Conservation (phyloP, 805 yeast genomes). For the Wickerhamiella shivajii region DNA sequence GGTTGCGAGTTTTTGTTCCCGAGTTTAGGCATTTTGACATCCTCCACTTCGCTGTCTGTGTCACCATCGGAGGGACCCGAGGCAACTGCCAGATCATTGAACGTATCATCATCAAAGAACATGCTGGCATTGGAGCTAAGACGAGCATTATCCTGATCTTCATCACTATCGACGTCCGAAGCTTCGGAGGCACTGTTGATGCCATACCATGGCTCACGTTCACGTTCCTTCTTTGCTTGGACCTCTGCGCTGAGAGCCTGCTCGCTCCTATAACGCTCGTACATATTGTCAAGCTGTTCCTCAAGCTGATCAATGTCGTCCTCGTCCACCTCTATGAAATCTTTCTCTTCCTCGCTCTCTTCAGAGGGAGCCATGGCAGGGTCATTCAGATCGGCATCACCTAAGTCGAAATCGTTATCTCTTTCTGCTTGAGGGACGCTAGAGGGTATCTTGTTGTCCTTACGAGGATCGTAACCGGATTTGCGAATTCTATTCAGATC, state of each 20-base stretch:
- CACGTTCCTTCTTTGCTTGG: conserved; percentile 37
- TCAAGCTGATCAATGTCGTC: conserved; percentile 47
- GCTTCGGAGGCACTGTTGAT: conserved; percentile 23
- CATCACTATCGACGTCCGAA: conserved; percentile 15
- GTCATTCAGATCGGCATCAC: conserved; percentile 16
- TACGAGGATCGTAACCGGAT: conserved; percentile 57
- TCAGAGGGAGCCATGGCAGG: conserved; percentile 27
- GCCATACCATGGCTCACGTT: conserved; percentile 27
- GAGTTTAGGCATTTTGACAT: too few species aligned
- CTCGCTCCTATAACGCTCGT: conserved; percentile 43
- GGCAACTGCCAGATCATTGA: conserved; percentile 18
- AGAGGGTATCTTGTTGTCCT: conserved; percentile 40
- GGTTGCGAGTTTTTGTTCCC: too few species aligned
- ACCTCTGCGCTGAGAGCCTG: conserved; percentile 33
- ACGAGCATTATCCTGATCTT: conserved; percentile 15
- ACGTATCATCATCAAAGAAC: conserved; percentile 28
- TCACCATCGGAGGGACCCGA: conserved; percentile 19
- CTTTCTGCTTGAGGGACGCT: conserved; percentile 1
- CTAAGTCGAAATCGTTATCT: conserved; percentile 15
- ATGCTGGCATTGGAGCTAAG: conserved; percentile 26
- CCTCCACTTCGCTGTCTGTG: conserved; percentile 14
- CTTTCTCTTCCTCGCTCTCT: conserved; percentile 20
- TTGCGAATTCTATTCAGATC: conserved; percentile 74
- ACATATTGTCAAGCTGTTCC: conserved; percentile 71
- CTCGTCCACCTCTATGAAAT: conserved; percentile 20